Base-by-base conservation (phyloP, 129 eudicot species). In the Sambucus nigra region DNA sequence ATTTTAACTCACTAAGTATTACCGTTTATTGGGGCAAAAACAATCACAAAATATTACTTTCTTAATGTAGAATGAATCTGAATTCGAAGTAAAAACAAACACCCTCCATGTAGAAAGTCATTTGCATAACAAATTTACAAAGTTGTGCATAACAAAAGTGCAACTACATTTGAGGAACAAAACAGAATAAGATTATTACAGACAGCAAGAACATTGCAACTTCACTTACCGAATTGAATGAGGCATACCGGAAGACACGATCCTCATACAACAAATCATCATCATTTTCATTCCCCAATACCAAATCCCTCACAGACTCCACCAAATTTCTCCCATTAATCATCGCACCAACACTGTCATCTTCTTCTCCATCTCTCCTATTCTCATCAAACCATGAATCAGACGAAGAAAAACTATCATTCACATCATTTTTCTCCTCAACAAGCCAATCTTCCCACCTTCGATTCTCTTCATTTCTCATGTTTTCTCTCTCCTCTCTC, bases 371-470 rank as follows among this genome's bases (percentile, higher is more conserved):
- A 9, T 51, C 66, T 29, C 59, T 66, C 42, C 50, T 65, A 6
- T 64, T 46, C 51, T 74, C 74, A 24, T 75, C 76, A 35, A 16
- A 61, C 94, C 94, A 81, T 3, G 87, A 69, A 24, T 75, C 76
- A 35, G 15, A 61, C 94, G 89, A 35, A 35, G 42, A 35, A 1
- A 81, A 56, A 41, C 69, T 79, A 63, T 61, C 63, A 33, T 38
- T 48, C 27, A 55, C 80, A 68, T 55, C 75, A 44, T 49, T 60
- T 9, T 66, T 50, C 25, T 71, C 80, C 49, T 74, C 87, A 47
- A 86, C 78, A 73, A 91, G 67, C 99, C 99, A 91, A 58, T 91
- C 99, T 66, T 91, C 99, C 99, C 99, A 91, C 66, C 61, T 74
- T 44, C 81, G 67, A 33, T 71, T 65, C 69, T 91, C 95, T 58